Percentiles rank a stretch among this genome's conserved stretches.
Conservation (phyloP, 768 basidiomycete genomes). For the Gloeopeniophorella convolvens region DNA sequence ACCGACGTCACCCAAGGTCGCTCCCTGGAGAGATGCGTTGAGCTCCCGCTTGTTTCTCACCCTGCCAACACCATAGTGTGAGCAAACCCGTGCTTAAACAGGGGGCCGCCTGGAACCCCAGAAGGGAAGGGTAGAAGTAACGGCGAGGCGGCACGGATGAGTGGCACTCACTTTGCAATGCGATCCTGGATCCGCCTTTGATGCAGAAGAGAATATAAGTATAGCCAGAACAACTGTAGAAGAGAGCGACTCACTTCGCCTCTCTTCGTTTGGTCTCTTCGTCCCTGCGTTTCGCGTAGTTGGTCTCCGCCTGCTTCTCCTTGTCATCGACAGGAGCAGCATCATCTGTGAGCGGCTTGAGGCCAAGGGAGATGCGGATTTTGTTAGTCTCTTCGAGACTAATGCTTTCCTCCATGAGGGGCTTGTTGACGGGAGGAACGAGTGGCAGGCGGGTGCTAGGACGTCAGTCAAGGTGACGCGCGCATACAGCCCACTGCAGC, state of each 20-base stretch:
- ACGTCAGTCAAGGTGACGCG: too few species aligned
- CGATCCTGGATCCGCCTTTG: constrained; percentile 61
- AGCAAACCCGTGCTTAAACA: constrained; percentile 38
- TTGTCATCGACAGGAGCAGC: constrained; percentile 59
- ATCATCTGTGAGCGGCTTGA: constrained; percentile 89
- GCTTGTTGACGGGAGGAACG: too few species aligned
- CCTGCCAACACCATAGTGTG: constrained; percentile 40
- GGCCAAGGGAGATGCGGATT: constrained; percentile 88
- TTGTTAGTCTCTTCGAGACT: constrained; percentile 94
- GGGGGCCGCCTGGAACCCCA: constrained; percentile 26
- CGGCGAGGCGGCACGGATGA: constrained; percentile 14
- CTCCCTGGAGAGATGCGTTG: constrained; percentile 84
- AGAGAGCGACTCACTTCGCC: constrained; percentile 50
- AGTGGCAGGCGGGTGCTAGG: neutral
- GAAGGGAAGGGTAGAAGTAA: constrained; percentile 27
- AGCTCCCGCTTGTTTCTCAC: constrained; percentile 93
- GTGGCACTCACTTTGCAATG: constrained; percentile 83
- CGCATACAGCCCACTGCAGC: too few species aligned
- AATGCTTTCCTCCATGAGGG: constrained; percentile 81
- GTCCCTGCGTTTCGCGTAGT: constrained; percentile 71
- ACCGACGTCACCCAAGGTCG: constrained; percentile 85
- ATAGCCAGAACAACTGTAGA: constrained; percentile 17
- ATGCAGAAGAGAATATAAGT: constrained; percentile 5
- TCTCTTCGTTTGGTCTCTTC: constrained; percentile 64
- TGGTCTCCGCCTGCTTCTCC: constrained; percentile 81